phyloP scores from a whole-genome alignment of 2,329 filamentous ascomycete species.

The Seiridium unicorne region DNA sequence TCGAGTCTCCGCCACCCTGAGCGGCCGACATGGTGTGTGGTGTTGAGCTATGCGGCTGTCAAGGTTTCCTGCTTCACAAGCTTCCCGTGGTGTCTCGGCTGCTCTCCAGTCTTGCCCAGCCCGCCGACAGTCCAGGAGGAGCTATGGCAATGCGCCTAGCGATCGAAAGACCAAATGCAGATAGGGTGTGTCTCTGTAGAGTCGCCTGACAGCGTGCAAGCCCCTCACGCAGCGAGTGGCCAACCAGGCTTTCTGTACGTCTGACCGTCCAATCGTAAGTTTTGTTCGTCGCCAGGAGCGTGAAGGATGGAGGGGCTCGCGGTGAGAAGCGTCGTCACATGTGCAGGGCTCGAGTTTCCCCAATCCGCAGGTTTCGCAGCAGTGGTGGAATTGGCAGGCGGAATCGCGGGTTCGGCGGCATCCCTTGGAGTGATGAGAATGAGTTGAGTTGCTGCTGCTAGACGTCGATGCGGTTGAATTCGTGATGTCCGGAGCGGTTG shows the following conservation, averaged over 20 bases:
- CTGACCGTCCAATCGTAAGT: conserved; percentile 1
- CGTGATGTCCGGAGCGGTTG: neutral
- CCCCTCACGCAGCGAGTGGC: neutral
- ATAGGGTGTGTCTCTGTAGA: neutral
- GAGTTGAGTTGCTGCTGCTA: neutral
- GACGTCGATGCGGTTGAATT: neutral
- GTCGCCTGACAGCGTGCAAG: neutral
- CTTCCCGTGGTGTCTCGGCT: conserved; percentile 3
- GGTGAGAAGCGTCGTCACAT: neutral
- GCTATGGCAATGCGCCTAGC: neutral
- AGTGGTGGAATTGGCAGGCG: too few species aligned
- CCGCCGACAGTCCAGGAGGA: neutral
- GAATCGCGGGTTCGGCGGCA: too few species aligned
- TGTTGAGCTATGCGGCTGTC: conserved; percentile 10
- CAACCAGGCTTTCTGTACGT: neutral
- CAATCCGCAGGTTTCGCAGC: neutral
- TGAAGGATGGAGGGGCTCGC: neutral
- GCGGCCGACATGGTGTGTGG: conserved; percentile 48
- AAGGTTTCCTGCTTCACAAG: conserved; percentile 2
- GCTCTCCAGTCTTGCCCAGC: neutral
- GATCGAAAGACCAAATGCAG: neutral
- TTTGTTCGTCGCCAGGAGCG: neutral
- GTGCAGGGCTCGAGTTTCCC: neutral
- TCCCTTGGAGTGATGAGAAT: neutral
- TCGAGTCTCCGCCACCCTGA: conserved; percentile 85